Conservation (phyloP, 2,329 filamentous ascomycete genomes). For the Westerdykella sp. region DNA sequence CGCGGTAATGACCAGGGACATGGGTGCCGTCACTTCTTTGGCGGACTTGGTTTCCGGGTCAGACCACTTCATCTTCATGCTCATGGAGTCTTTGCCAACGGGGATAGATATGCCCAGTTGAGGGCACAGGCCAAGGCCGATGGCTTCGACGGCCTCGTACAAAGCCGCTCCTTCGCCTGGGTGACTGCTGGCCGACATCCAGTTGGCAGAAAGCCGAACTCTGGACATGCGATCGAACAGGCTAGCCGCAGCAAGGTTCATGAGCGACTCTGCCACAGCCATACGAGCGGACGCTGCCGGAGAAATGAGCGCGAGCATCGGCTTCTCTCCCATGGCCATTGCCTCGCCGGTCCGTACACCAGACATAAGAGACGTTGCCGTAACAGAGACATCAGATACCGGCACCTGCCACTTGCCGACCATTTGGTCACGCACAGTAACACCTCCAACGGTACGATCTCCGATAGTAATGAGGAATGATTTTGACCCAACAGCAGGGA, state of each 20-base stretch:
- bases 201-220: conserved; percentile 89
- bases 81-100: conserved; percentile 96
- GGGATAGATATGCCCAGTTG: conserved; percentile 88
- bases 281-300: conserved; percentile 87
- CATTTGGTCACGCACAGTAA: conserved; percentile 88
- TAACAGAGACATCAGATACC: conserved; percentile 90
- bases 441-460: conserved; percentile 83
- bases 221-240: conserved; percentile 66
- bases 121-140: conserved; percentile 88
- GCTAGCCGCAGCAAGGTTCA: conserved; percentile 84
- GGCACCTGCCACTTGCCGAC: conserved; percentile 95
- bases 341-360: conserved; percentile 79
- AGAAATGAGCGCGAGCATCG: conserved; percentile 81
- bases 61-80: conserved; percentile 97
- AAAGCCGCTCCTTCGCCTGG: conserved; percentile 86
- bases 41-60: conserved; percentile 58
- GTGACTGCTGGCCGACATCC: conserved; percentile 97
- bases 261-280: conserved; percentile 88
- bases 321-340: conserved; percentile 97
- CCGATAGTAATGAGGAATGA: conserved; percentile 96
- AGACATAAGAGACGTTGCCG: conserved; percentile 68
- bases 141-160: conserved; percentile 88
- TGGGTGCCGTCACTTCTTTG: conserved; percentile 85
- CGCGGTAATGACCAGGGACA: conserved; percentile 85
- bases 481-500: conserved; percentile 93